Conservation (phyloP, 2,329 filamentous ascomycete species). For the Aspergillus ochraceus region DNA sequence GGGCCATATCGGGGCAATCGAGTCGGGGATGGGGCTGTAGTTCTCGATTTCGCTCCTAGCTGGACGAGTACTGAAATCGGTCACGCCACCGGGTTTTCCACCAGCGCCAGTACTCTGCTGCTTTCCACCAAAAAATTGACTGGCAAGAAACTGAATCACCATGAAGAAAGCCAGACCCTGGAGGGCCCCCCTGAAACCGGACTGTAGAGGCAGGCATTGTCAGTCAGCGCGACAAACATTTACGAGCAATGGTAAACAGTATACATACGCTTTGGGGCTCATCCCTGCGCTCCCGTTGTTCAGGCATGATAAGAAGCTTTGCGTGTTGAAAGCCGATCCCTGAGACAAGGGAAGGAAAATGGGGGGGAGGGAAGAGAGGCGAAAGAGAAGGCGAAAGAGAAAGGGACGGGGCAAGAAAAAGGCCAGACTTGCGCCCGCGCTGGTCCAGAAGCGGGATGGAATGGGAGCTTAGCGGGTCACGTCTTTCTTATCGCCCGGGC, state of each 20-base stretch:
- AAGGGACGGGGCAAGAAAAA: slow-evolving; percentile 17
- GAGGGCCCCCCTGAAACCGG: slow-evolving; percentile 44
- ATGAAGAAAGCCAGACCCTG: slow-evolving; percentile 62
- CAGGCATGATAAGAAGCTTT: slow-evolving; percentile 35
- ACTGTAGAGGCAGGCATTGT: slow-evolving; percentile 29
- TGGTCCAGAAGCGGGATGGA: slow-evolving; percentile 10
- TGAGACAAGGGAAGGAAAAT: neutral
- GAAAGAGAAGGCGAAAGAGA: neutral
- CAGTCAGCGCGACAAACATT: neutral
- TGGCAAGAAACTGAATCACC: slow-evolving; percentile 57
- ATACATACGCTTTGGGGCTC: slow-evolving; percentile 32
- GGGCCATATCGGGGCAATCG: slow-evolving; percentile 88
- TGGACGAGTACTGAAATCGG: slow-evolving; percentile 67
- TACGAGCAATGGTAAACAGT: neutral
- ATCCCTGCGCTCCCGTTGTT: slow-evolving; percentile 39
- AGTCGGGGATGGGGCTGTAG: slow-evolving; percentile 57
- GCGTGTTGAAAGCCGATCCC: neutral
- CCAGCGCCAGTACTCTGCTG: slow-evolving; percentile 26
- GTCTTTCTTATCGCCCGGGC: neutral
- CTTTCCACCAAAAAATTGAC: slow-evolving; percentile 53
- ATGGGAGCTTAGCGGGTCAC: slow-evolving; percentile 6
- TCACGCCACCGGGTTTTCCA: slow-evolving; percentile 47
- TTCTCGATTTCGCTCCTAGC: slow-evolving; percentile 39
- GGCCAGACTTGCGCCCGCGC: slow-evolving; percentile 7
- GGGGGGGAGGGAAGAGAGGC: neutral